Evolutionary conservation across 768 basidiomycete genomes (phyloP).

Genomic region (Suillus americanus): DNA sequence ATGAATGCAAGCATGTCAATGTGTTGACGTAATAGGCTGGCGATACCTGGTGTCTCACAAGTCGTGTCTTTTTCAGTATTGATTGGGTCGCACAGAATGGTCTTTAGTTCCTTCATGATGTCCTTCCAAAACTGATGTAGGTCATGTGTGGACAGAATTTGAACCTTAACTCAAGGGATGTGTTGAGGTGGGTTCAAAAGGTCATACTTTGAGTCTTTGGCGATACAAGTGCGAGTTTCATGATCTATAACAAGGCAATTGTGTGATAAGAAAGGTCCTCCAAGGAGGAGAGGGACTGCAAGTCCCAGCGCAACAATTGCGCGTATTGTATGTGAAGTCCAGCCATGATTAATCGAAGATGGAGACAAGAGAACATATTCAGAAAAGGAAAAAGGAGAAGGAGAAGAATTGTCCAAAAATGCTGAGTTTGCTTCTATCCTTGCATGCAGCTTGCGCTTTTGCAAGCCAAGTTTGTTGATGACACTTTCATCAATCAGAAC

Average conservation of each 20-base stretch:
- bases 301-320: neutral
- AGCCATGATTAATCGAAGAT: neutral
- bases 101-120: neutral
- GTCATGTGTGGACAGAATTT: rapidly evolving
- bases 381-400: neutral
- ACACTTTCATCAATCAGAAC: neutral
- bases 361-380: neutral
- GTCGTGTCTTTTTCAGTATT: too few relatives aligned
- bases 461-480: neutral
- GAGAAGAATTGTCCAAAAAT: neutral
- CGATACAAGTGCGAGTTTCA: neutral
- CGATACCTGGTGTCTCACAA: too few relatives aligned
- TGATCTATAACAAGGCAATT: constrained; percentile 9
- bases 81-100: too few relatives aligned
- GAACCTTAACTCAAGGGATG: neutral
- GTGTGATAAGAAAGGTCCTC: neutral
- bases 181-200: constrained; percentile 4
- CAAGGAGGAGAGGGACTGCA: neutral
- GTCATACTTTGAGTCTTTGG: constrained; percentile 8
- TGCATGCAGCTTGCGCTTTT: neutral
- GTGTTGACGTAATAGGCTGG: too few relatives aligned
- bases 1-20: neutral
- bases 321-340: neutral
- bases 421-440: neutral
- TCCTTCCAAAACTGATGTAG: rapidly evolving